Conservation (phyloP, 257 asterid species). For the Phtheirospermum japonicum region DNA sequence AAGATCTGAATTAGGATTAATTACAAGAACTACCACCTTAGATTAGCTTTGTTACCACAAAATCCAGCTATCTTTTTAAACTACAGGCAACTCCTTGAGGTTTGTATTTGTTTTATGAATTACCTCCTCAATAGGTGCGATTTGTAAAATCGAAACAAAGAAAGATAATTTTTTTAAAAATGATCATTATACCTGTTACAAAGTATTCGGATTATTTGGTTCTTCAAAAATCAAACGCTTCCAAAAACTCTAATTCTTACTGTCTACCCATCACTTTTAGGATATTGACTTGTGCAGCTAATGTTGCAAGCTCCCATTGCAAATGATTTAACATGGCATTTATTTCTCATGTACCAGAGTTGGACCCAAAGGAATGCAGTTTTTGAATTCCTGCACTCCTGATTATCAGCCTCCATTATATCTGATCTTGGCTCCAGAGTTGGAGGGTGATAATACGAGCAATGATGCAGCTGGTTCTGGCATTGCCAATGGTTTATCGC, state of each 20-base stretch:
- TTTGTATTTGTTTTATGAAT: too few species aligned
- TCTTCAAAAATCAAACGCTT: neutral
- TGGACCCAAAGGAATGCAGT: constrained; percentile 70
- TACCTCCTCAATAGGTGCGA: too few species aligned
- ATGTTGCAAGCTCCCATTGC: constrained; percentile 8
- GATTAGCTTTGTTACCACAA: too few species aligned
- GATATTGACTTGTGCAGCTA: constrained; percentile 21
- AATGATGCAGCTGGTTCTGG: constrained; percentile 41
- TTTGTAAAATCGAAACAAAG: too few species aligned
- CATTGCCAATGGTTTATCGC: constrained; percentile 36
- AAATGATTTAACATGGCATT: constrained; percentile 22
- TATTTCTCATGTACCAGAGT: constrained; percentile 52
- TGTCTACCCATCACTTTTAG: neutral
- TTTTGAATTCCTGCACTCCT: constrained; percentile 79
- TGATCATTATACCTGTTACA: neutral
- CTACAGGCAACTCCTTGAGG: too few species aligned
- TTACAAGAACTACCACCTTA: too few species aligned
- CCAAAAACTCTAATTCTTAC: constrained; percentile 5
- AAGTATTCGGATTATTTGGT: constrained; percentile 15
- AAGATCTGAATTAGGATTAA: neutral
- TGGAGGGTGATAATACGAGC: constrained; percentile 47
- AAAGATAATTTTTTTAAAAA: too few species aligned
- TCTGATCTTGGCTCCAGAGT: constrained; percentile 57
- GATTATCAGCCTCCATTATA: constrained; percentile 86
- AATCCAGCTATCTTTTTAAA: too few species aligned